phyloP scores from a whole-genome alignment of 305 asterid genomes.

The Solanum chacoense region DNA sequence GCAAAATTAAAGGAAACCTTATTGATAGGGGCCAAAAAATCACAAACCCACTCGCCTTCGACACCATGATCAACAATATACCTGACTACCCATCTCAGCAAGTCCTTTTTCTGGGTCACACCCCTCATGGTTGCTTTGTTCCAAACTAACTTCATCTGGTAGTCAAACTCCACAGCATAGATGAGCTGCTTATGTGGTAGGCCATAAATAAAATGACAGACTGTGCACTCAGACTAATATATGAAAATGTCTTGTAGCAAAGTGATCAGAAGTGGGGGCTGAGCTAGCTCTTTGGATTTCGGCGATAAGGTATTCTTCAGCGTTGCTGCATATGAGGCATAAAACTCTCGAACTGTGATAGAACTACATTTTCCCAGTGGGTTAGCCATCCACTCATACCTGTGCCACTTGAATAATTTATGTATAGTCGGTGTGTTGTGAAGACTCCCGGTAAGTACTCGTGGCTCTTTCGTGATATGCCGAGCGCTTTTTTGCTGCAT shows the following conservation, averaged over 20 bases:
- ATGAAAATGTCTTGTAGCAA: not conserved
- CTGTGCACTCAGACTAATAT: not conserved
- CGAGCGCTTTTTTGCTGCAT: not conserved
- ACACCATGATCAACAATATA: not conserved
- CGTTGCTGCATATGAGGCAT: not conserved
- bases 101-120: not conserved
- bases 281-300: not conserved
- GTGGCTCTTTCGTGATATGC: not conserved
- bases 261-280: not conserved
- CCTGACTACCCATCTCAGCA: not conserved
- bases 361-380: not conserved
- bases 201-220: not conserved
- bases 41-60: not conserved
- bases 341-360: not conserved
- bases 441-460: not conserved
- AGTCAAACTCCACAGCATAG: not conserved
- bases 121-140: not conserved
- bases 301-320: not conserved
- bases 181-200: not conserved
- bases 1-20: too few relatives aligned
- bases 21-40: too few relatives aligned
- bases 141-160: not conserved
- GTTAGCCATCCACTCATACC: not conserved
- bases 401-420: not conserved
- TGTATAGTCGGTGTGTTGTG: not conserved